Percentiles rank a stretch among this genome's conserved stretches.
phyloP scores from a whole-genome alignment of 108 stramenopile species.

The Skeletonema potamos region DNA sequence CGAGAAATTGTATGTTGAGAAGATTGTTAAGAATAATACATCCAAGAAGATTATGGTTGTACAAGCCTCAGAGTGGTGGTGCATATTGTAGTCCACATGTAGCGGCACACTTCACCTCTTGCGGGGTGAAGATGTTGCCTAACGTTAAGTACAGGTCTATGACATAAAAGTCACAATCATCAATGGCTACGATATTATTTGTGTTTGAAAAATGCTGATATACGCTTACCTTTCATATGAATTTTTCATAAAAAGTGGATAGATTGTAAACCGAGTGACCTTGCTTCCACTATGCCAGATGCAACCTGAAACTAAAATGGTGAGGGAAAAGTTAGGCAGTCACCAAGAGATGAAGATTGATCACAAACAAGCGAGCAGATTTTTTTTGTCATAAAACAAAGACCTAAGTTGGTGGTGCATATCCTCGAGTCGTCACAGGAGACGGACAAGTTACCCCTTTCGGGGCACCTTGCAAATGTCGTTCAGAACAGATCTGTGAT shows the following conservation, averaged over 20 bases:
- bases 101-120: slow-evolving; percentile 15
- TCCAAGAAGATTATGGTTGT: neutral
- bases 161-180: slow-evolving; percentile 29
- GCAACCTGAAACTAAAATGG: neutral
- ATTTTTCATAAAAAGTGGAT: neutral
- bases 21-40: neutral
- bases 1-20: neutral
- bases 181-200: slow-evolving; percentile 7
- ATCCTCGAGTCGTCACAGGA: slow-evolving; percentile 35
- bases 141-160: slow-evolving; percentile 27
- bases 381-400: neutral
- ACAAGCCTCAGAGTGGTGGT: slow-evolving; percentile 39
- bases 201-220: neutral
- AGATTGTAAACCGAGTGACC: neutral
- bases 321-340: neutral
- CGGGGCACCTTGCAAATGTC: slow-evolving; percentile 10
- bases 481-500: slow-evolving; percentile 51
- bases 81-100: slow-evolving; percentile 26
- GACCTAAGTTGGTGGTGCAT: slow-evolving; percentile 55
- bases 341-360: neutral
- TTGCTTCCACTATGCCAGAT: neutral
- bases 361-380: neutral
- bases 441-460: slow-evolving; percentile 18
- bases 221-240: neutral
- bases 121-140: slow-evolving; percentile 9